A percentile compares a stretch with the other conserved stretches of the same genome.
Evolutionary conservation across 768 basidiomycete genomes (phyloP).

Genomic region (Amyloporia xantha): DNA sequence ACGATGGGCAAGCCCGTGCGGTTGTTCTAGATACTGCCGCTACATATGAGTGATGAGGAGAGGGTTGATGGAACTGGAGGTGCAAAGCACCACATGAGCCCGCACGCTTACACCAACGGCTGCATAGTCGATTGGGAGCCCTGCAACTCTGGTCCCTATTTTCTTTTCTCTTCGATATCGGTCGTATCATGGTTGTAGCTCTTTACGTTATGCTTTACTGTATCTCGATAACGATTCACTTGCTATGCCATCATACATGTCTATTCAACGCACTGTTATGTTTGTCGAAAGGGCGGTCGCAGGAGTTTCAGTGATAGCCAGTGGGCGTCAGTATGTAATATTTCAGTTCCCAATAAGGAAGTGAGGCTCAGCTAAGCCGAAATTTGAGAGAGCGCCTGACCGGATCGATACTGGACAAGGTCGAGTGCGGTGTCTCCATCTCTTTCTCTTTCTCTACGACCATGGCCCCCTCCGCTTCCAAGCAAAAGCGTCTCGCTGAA

Average conservation of each 20-base stretch:
- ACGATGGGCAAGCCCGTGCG: slow-evolving; percentile 99
- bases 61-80: slow-evolving; percentile 14
- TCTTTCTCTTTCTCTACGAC: slow-evolving; percentile 1
- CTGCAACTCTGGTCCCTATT: slow-evolving; percentile 31
- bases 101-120: slow-evolving; percentile 99
- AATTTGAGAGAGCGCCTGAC: slow-evolving; percentile 16
- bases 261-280: no score
- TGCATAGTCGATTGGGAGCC: slow-evolving; percentile 87
- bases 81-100: slow-evolving; percentile 90
- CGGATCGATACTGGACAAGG: slow-evolving; percentile 7
- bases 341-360: slow-evolving; percentile 9
- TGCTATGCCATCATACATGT: no score
- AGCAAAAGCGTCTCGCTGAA: slow-evolving; percentile 92
- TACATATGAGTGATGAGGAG: slow-evolving; percentile 2
- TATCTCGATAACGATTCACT: neutral
- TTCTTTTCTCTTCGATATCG: no score
- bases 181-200: no score
- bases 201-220: neutral
- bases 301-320: neutral
- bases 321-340: no score
- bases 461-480: slow-evolving; percentile 66
- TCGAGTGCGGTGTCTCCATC: neutral
- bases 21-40: slow-evolving; percentile 57
- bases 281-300: no score
- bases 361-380: slow-evolving; percentile 17